These are phyloP conservation scores for Sclerotinia trifoliorum DNA, from an alignment of 2,329 filamentous ascomycete species.

Conservation along the genomic window DNA sequence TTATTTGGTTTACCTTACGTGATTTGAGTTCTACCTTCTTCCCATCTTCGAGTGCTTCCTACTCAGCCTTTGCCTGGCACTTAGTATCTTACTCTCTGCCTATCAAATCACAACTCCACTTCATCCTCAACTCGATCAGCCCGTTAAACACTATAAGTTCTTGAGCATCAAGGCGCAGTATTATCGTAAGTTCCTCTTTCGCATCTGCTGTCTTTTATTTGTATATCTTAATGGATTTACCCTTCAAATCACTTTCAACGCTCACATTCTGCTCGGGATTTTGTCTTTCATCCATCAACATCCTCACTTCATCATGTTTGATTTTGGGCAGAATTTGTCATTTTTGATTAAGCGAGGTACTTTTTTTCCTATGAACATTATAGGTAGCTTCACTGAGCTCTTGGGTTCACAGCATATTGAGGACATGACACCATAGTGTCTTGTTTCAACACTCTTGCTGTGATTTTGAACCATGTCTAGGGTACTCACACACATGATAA, in stretches of 20 bases:
- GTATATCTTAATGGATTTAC: not conserved
- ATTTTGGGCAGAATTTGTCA: not conserved
- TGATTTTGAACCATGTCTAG: not conserved
- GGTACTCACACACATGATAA: not conserved
- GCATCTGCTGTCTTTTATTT: not conserved
- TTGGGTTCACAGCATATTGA: not conserved
- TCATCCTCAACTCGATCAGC: not conserved
- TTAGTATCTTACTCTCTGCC: not conserved
- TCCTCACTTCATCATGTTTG: slow-evolving; percentile 5
- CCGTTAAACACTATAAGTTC: not conserved
- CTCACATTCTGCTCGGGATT: not conserved
- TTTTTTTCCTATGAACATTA: not conserved
- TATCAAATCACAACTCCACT: not conserved
- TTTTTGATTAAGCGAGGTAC: slow-evolving; percentile 6
- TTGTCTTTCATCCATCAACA: not conserved
- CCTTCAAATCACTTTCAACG: not conserved
- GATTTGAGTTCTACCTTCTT: not conserved
- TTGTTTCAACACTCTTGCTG: not conserved
- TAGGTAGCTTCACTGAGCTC: not conserved
- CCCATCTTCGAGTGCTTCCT: not conserved
- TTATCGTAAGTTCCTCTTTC: not conserved
- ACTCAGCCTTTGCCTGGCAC: not conserved
- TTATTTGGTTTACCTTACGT: not conserved
- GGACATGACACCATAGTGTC: not conserved
- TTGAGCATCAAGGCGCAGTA: not conserved